Conservation (phyloP, 371 early-diverging fungal species). For the Mucor lusitanicus region DNA sequence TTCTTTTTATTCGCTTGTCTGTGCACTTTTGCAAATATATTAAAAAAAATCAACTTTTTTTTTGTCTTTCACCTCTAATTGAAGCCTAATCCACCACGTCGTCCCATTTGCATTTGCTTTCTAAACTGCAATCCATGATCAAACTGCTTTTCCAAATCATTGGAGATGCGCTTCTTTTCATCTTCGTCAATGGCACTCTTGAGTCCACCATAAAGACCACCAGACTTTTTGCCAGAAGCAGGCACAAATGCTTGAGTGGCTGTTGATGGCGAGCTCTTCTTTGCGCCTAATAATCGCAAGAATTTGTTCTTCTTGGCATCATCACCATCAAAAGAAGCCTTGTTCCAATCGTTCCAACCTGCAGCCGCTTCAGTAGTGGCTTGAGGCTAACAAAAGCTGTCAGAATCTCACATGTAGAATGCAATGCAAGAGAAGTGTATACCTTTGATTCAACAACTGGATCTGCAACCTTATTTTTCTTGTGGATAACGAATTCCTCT, state of each 20-base stretch:
- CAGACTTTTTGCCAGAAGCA: constrained; percentile 24
- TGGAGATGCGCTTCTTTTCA: constrained; percentile 35
- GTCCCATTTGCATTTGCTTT: constrained; percentile 48
- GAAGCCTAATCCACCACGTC: constrained; percentile 52
- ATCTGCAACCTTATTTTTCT: constrained; percentile 1
- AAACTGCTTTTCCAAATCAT: constrained; percentile 49
- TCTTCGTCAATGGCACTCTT: constrained; percentile 51
- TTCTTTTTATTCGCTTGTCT: background rate
- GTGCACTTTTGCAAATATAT: background rate
- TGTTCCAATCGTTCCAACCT: constrained; percentile 56
- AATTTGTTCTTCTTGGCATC: constrained; percentile 48
- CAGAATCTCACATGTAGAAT: background rate
- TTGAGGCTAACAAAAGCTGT: background rate
- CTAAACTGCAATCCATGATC: constrained; percentile 45
- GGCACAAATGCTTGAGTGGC: constrained; percentile 7
- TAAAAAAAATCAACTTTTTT: constrained; percentile 5
- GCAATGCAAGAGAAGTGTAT: background rate
- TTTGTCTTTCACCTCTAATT: constrained; percentile 11
- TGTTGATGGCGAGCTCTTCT: constrained; percentile 17
- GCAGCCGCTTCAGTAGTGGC: background rate
- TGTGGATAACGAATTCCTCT: constrained; percentile 14
- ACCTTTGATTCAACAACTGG: background rate
- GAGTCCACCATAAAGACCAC: constrained; percentile 43
- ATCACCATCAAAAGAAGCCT: constrained; percentile 52
- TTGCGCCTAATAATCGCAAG: constrained; percentile 49